These are phyloP conservation scores for Mangifera indica DNA, from an alignment of 345 rosid species.

Conservation along the genomic window DNA sequence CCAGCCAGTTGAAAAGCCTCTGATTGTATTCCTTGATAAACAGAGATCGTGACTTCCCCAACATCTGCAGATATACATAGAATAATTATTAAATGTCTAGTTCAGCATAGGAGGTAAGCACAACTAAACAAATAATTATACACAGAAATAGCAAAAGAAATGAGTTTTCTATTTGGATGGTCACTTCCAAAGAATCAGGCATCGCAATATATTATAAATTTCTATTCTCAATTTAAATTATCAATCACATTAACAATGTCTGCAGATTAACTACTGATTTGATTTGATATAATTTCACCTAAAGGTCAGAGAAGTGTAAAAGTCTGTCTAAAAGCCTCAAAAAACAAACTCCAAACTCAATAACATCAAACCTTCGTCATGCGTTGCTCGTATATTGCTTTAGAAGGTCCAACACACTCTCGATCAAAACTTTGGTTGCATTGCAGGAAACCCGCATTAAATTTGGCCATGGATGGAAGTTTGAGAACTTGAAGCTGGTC, in stretches of 20 bases:
- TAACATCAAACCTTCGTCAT: slow-evolving; percentile 66
- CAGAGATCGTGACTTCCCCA: slow-evolving; percentile 71
- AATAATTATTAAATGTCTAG: not conserved
- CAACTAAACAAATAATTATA: not conserved
- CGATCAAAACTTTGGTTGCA: slow-evolving; percentile 88
- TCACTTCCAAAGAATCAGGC: not conserved
- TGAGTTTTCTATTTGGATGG: not conserved
- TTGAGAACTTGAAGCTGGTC: slow-evolving; percentile 97
- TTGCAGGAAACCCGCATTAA: slow-evolving; percentile 88
- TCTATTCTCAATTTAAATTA: not conserved
- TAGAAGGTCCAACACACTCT: slow-evolving; percentile 91
- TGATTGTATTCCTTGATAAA: slow-evolving; percentile 98
- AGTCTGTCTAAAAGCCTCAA: not conserved
- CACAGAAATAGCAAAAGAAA: not conserved
- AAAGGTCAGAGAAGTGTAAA: not conserved
- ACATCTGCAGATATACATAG: slow-evolving; percentile 56
- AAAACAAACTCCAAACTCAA: too few relatives aligned
- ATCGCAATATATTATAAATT: not conserved
- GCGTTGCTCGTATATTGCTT: slow-evolving; percentile 71
- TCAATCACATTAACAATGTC: not conserved
- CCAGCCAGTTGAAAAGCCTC: slow-evolving; percentile 95
- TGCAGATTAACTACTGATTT: not conserved
- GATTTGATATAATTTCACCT: not conserved
- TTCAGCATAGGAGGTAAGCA: not conserved
- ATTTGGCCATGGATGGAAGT: slow-evolving; percentile 99